Evolutionary conservation across 768 basidiomycete species (phyloP).

Genomic region (Psilocybe tampanensis): DNA sequence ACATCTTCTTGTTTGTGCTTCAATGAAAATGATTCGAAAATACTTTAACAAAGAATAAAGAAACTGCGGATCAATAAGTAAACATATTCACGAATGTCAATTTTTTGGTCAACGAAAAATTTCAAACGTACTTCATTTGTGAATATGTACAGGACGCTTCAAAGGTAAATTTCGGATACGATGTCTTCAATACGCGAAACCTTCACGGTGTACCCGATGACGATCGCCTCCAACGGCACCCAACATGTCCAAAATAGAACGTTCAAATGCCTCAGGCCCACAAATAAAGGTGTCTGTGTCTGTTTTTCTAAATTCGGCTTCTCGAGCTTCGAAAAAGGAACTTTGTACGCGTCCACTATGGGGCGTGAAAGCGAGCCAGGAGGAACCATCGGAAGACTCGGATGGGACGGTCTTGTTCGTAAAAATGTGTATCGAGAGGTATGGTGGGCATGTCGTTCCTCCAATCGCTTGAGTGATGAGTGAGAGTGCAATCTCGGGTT

Average conservation of each 20-base stretch:
- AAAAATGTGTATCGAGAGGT: conserved; percentile 45
- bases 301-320: conserved; percentile 16
- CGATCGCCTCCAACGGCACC: conserved; percentile 35
- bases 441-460: conserved; percentile 11
- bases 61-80: neutral
- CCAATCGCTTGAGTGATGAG: conserved; percentile 38
- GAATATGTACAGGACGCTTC: too few species aligned
- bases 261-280: conserved; percentile 51
- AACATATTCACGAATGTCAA: neutral
- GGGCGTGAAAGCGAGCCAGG: conserved; percentile 10
- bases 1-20: neutral
- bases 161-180: neutral
- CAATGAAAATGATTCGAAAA: neutral
- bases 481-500: conserved; percentile 51
- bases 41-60: neutral
- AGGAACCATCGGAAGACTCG: neutral
- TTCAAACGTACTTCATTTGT: too few species aligned
- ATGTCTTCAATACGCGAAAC: conserved; percentile 13
- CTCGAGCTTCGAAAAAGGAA: conserved; percentile 25
- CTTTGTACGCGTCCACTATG: conserved; percentile 12
- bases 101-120: too few species aligned
- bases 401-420: conserved; percentile 17
- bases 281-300: conserved; percentile 45
- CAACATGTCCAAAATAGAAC: conserved; percentile 34
- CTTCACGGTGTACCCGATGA: conserved; percentile 40